Evolutionary conservation across 805 yeast species (phyloP).

Genomic region (Hanseniaspora thailandica): DNA sequence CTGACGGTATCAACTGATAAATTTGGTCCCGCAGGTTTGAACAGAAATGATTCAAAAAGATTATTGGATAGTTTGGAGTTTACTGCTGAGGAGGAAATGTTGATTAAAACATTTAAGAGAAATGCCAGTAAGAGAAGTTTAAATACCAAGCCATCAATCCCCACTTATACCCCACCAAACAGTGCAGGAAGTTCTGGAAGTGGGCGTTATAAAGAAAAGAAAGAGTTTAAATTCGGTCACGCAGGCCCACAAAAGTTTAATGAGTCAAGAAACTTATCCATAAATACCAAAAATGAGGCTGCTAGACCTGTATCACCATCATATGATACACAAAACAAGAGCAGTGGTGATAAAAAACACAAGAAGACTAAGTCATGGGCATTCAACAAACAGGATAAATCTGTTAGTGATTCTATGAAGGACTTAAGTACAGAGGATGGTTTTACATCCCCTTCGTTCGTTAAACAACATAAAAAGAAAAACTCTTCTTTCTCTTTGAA

Average conservation of each 20-base stretch:
- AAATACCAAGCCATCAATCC: not conserved
- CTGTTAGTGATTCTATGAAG: not conserved
- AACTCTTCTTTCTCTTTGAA: constrained; percentile 25
- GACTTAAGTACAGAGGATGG: constrained; percentile 13
- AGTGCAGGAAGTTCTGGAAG: not conserved
- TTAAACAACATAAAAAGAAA: constrained; percentile 20
- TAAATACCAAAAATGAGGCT: not conserved
- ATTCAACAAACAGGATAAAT: not conserved
- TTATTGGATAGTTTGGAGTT: constrained; percentile 27
- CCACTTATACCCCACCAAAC: not conserved
- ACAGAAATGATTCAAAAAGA: constrained; percentile 20
- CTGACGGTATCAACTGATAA: constrained; percentile 2
- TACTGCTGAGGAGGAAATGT: constrained; percentile 24
- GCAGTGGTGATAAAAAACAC: not conserved
- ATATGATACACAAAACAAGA: not conserved
- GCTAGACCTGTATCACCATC: not conserved
- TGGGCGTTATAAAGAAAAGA: constrained; percentile 2
- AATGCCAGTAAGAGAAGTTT: constrained; percentile 18
- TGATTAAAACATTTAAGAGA: constrained; percentile 23
- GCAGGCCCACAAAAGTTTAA: not conserved
- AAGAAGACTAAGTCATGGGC: constrained; percentile 14
- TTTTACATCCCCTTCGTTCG: constrained; percentile 18
- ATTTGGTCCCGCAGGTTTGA: not conserved
- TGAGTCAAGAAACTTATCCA: not conserved
- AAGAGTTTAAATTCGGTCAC: not conserved